Percentiles rank a stretch among this genome's conserved stretches.
These are phyloP conservation scores for Aspergillus campestris DNA, from an alignment of 495 filamentous ascomycete species.

Conservation along the genomic window DNA sequence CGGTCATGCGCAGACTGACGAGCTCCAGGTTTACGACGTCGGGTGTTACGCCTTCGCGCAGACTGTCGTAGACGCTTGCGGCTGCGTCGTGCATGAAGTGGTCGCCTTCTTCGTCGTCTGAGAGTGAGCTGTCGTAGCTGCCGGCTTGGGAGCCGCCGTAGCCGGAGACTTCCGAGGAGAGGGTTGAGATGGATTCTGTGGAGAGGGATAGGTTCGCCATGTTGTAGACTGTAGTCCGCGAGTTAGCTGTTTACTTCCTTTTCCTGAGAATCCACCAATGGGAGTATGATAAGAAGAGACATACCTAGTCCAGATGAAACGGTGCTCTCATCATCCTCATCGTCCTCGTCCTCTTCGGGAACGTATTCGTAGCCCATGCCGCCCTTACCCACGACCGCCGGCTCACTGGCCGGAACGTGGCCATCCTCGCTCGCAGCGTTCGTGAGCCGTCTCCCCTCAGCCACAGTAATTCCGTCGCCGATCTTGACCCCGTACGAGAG, in stretches of 20 bases:
- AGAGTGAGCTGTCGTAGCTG: conserved; percentile 47
- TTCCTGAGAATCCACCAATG: conserved; percentile 14
- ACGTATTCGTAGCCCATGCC: conserved; percentile 43
- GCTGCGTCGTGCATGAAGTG: conserved; percentile 86
- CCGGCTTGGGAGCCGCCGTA: conserved; percentile 35
- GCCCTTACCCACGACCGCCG: conserved; percentile 33
- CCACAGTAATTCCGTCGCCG: conserved; percentile 47
- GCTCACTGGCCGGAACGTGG: conserved; percentile 41
- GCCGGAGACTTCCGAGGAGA: conserved; percentile 45
- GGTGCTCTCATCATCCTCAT: conserved; percentile 36
- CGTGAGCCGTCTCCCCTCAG: conserved; percentile 46
- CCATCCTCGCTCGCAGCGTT: conserved; percentile 40
- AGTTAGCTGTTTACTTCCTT: conserved; percentile 3
- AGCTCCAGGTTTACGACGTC: conserved; percentile 86
- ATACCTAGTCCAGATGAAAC: conserved; percentile 46
- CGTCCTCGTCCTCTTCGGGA: conserved; percentile 44
- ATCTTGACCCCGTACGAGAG: conserved; percentile 74
- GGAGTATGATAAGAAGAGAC: conserved; percentile 21
- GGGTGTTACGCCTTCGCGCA: conserved; percentile 64
- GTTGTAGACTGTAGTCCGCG: conserved; percentile 53
- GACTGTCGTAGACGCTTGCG: conserved; percentile 70
- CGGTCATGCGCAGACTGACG: conserved; percentile 76
- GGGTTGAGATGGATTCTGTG: conserved; percentile 67
- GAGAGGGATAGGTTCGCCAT: conserved; percentile 61
- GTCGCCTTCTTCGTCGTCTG: conserved; percentile 51